These are phyloP conservation scores for Annona squamosa DNA, from an alignment of 164 flowering plant species.

Conservation along the genomic window DNA sequence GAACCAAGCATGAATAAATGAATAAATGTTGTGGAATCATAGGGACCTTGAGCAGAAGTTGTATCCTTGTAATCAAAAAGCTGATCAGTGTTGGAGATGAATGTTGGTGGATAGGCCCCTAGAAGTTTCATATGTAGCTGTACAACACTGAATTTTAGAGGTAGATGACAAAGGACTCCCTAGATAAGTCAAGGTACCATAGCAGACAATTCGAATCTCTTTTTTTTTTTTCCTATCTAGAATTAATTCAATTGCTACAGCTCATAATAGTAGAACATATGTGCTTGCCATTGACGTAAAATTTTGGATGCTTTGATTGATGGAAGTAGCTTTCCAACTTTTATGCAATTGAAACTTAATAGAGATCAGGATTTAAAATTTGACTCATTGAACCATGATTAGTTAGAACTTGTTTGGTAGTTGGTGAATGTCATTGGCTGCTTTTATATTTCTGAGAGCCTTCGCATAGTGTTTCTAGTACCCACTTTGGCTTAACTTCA, in stretches of 20 bases:
- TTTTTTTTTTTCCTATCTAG: too few species aligned
- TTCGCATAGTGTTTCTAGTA: neutral
- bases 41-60: neutral
- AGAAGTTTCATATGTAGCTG: neutral
- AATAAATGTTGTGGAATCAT: too few species aligned
- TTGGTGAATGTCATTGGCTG: neutral
- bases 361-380: neutral
- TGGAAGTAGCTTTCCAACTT: too few species aligned
- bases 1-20: too few species aligned
- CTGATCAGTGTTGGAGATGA: neutral
- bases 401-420: neutral
- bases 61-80: too few species aligned
- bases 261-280: too few species aligned
- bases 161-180: neutral
- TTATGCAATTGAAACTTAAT: neutral
- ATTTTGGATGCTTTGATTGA: neutral
- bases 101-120: neutral
- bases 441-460: neutral
- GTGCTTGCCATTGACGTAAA: too few species aligned
- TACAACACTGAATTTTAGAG: neutral
- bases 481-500: too few species aligned
- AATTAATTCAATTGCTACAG: too few species aligned
- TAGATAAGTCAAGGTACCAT: neutral
- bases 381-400: neutral
- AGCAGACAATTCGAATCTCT: too few species aligned